These are phyloP conservation scores for Avena sativa DNA, from an alignment of 176 grass and related monocot genomes.

Conservation along the genomic window DNA sequence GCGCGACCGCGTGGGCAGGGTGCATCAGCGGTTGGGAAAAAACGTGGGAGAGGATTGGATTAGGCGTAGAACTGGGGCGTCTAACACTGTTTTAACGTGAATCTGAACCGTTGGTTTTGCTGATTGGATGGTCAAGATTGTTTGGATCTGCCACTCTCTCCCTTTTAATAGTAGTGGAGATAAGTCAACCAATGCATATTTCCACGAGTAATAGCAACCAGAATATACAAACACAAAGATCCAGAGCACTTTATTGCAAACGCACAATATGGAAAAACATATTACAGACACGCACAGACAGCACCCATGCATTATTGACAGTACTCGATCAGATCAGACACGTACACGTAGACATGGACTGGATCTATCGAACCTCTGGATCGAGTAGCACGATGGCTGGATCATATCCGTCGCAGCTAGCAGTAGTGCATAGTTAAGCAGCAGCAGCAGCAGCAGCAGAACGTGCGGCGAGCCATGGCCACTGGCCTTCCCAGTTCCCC, in stretches of 20 bases:
- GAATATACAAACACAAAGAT: neutral
- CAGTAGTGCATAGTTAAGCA: neutral
- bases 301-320: neutral
- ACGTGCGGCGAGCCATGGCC: neutral
- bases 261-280: neutral
- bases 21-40: too few relatives aligned
- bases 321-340: neutral
- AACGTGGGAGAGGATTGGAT: too few relatives aligned
- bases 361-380: neutral
- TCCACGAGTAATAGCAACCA: too few relatives aligned
- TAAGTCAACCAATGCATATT: too few relatives aligned
- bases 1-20: too few relatives aligned
- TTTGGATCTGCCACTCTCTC: too few relatives aligned
- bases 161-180: too few relatives aligned
- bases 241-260: conserved; percentile 20
- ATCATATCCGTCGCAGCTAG: neutral
- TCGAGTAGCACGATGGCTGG: neutral
- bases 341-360: neutral
- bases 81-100: too few relatives aligned
- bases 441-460: neutral
- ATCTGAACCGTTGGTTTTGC: too few relatives aligned
- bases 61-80: too few relatives aligned
- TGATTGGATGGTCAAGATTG: too few relatives aligned
- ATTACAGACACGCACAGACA: neutral
- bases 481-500: conserved; percentile 36